Percentiles rank a stretch among this genome's conserved stretches.
Evolutionary conservation across 2,329 filamentous ascomycete species (phyloP).

Genomic region (Phaeosphaeria sp.): DNA sequence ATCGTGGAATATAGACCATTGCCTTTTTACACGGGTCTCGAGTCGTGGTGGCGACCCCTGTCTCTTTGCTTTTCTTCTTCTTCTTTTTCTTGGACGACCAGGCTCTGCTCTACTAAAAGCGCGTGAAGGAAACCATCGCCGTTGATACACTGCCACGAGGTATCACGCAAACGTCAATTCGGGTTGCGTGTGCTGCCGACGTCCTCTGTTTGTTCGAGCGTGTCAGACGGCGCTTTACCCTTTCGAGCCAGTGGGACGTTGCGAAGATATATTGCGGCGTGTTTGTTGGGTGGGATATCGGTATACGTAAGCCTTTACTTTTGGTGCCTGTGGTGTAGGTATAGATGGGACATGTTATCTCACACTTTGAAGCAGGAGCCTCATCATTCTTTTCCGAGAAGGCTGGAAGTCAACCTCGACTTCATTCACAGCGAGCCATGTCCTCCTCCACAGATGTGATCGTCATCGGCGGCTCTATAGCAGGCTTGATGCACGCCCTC

Average conservation of each 20-base stretch:
- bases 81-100: too few relatives aligned
- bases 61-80: too few relatives aligned
- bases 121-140: too few relatives aligned
- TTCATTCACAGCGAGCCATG: background rate
- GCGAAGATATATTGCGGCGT: background rate
- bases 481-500: constrained; percentile 29
- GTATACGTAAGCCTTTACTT: background rate
- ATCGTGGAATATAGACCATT: too few relatives aligned
- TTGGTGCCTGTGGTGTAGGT: too few relatives aligned
- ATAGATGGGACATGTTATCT: background rate
- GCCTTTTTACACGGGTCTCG: too few relatives aligned
- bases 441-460: background rate
- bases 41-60: too few relatives aligned
- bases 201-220: background rate
- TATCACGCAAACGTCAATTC: too few relatives aligned
- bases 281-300: background rate
- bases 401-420: background rate
- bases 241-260: background rate
- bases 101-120: too few relatives aligned
- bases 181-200: too few relatives aligned
- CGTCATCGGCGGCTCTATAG: constrained; percentile 23
- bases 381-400: background rate
- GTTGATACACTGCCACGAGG: too few relatives aligned
- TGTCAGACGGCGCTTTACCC: background rate
- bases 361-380: background rate